These are phyloP conservation scores for Panicum virgatum DNA, from an alignment of 202 grass and related monocot genomes.

Conservation along the genomic window DNA sequence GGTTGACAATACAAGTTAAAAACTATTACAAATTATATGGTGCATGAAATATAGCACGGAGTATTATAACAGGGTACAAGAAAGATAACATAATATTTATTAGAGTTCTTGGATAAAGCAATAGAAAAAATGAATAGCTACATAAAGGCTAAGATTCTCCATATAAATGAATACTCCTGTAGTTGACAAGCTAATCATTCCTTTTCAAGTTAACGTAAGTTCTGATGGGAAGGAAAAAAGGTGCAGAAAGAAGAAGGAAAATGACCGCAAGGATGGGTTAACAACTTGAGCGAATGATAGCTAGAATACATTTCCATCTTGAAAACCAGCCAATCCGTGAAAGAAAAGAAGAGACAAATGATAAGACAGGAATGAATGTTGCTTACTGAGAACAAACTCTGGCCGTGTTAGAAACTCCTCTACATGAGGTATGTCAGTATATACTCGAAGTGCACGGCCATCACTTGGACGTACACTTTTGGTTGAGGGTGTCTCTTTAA, in stretches of 20 bases:
- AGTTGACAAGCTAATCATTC: background rate
- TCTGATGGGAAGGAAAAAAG: background rate
- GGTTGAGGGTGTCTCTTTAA: conserved; percentile 16
- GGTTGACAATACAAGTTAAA: background rate
- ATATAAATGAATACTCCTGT: background rate
- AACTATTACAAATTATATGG: background rate
- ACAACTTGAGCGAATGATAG: background rate
- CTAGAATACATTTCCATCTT: background rate
- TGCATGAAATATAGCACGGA: background rate
- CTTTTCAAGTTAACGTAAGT: conserved; percentile 7
- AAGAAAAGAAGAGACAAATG: background rate
- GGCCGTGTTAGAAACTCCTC: conserved; percentile 85
- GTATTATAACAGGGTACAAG: conserved; percentile 7
- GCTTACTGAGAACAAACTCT: conserved; percentile 92
- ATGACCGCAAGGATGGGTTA: background rate
- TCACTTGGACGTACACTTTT: conserved; percentile 62
- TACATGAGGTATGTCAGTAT: conserved; percentile 87
- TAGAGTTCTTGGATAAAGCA: too few species aligned
- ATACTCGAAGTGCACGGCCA: conserved; percentile 63
- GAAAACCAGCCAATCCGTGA: background rate
- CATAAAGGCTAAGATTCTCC: background rate
- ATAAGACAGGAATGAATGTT: conserved; percentile 7
- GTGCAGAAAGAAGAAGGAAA: background rate
- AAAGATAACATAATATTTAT: background rate
- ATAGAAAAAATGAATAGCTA: background rate